Percentiles rank a stretch among this genome's conserved stretches.
These are phyloP conservation scores for Solanum etuberosum DNA, from an alignment of 257 asterid genomes.

Conservation along the genomic window DNA sequence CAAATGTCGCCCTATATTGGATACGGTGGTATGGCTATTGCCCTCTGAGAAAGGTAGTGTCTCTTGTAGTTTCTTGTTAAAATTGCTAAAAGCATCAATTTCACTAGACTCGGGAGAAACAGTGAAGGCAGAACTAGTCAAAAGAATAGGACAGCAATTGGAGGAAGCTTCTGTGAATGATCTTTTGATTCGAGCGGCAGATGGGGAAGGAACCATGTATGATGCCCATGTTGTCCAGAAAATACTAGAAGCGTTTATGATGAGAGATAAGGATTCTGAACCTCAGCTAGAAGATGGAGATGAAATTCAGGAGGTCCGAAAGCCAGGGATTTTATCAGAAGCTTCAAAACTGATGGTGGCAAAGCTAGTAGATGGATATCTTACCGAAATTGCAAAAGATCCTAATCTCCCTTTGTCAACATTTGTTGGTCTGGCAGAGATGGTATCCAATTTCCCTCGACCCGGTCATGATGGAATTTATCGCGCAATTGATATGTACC, in stretches of 20 bases:
- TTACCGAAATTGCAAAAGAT: slow-evolving; percentile 80
- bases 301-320: slow-evolving; percentile 58
- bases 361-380: slow-evolving; percentile 77
- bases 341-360: slow-evolving; percentile 98
- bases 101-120: slow-evolving; percentile 52
- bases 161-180: slow-evolving; percentile 83
- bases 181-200: slow-evolving; percentile 47
- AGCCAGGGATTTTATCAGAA: slow-evolving; percentile 80
- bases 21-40: slow-evolving; percentile 59
- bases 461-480: slow-evolving; percentile 85
- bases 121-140: slow-evolving; percentile 44
- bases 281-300: slow-evolving; percentile 28
- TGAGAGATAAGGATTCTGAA: slow-evolving; percentile 36
- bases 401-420: slow-evolving; percentile 45
- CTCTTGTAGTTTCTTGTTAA: slow-evolving; percentile 78
- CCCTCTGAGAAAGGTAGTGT: slow-evolving; percentile 68
- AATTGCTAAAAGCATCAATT: slow-evolving; percentile 65
- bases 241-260: slow-evolving; percentile 55
- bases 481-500: slow-evolving; percentile 71
- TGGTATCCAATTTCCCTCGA: slow-evolving; percentile 53
- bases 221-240: slow-evolving; percentile 49
- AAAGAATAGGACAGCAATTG: slow-evolving; percentile 71
- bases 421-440: slow-evolving; percentile 64
- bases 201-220: slow-evolving; percentile 43
- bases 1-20: slow-evolving; percentile 45